These are phyloP conservation scores for Monilinia laxa DNA, from an alignment of 2,329 filamentous ascomycete species.

Conservation along the genomic window DNA sequence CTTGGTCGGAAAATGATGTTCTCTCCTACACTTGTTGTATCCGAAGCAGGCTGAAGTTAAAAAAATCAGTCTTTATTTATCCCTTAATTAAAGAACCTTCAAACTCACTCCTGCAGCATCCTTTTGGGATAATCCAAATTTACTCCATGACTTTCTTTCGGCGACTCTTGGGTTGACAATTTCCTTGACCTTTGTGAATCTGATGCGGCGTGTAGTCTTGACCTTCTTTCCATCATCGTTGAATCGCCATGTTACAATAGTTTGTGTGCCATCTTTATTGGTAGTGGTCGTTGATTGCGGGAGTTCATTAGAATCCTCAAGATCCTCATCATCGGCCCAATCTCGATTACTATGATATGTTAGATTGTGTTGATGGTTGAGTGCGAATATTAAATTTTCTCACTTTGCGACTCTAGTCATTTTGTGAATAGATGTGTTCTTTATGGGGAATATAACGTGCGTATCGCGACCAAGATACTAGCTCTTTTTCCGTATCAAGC, in stretches of 20 bases:
- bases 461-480: slow-evolving; percentile 10
- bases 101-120: slow-evolving; percentile 64
- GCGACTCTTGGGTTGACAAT: slow-evolving; percentile 95
- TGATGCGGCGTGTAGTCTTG: slow-evolving; percentile 94
- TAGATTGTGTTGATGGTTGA: slow-evolving; percentile 25
- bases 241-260: slow-evolving; percentile 83
- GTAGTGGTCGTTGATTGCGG: slow-evolving; percentile 84
- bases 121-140: slow-evolving; percentile 89
- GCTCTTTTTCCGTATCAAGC: slow-evolving; percentile 6
- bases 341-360: slow-evolving; percentile 49
- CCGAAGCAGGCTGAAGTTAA: slow-evolving; percentile 23
- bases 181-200: slow-evolving; percentile 86
- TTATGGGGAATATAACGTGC: slow-evolving; percentile 11
- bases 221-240: slow-evolving; percentile 95
- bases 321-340: slow-evolving; percentile 91
- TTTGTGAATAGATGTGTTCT: slow-evolving; percentile 10
- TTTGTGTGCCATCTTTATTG: slow-evolving; percentile 99
- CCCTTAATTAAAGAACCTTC: background rate
- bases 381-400: slow-evolving; percentile 32
- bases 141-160: slow-evolving; percentile 87
- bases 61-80: slow-evolving; percentile 12
- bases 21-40: slow-evolving; percentile 54
- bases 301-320: slow-evolving; percentile 65
- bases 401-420: slow-evolving; percentile 51
- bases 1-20: slow-evolving; percentile 97